Evolutionary conservation across 345 rosid genomes (phyloP).

Genomic region (Abelmoschus esculentus): DNA sequence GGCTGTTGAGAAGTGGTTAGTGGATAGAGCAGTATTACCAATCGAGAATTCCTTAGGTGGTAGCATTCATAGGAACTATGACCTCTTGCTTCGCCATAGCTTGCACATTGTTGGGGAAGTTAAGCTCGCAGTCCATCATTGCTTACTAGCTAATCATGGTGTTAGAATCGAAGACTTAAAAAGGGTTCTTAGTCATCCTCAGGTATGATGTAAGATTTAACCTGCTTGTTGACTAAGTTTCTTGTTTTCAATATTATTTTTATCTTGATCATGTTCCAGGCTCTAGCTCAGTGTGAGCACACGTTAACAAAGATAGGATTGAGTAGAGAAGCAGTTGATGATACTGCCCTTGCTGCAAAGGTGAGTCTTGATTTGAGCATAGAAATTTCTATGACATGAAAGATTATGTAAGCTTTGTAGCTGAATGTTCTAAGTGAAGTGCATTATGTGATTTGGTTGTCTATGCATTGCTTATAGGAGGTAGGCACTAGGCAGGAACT

Average conservation of each 20-base stretch:
- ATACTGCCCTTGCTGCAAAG: slow-evolving; percentile 98
- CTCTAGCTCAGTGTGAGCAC: slow-evolving; percentile 91
- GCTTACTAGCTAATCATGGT: slow-evolving; percentile 85
- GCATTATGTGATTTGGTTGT: neutral
- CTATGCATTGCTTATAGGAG: neutral
- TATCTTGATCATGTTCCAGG: slow-evolving; percentile 37
- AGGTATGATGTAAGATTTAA: slow-evolving; percentile 35
- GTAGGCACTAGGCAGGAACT: neutral
- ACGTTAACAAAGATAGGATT: slow-evolving; percentile 74
- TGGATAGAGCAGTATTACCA: slow-evolving; percentile 90
- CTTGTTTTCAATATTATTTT: neutral
- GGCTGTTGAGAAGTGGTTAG: slow-evolving; percentile 48
- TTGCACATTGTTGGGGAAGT: slow-evolving; percentile 98
- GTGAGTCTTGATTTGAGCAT: slow-evolving; percentile 25
- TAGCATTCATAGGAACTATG: slow-evolving; percentile 54
- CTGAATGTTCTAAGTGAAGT: neutral
- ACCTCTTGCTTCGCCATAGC: slow-evolving; percentile 78
- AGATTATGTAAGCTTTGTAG: neutral
- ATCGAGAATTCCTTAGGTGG: slow-evolving; percentile 98
- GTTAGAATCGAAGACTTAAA: slow-evolving; percentile 65
- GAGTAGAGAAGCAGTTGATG: slow-evolving; percentile 86
- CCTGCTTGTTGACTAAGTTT: slow-evolving; percentile 5
- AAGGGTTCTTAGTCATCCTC: slow-evolving; percentile 97
- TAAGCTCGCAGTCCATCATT: slow-evolving; percentile 79
- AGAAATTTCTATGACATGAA: neutral